Percentiles rank a stretch among this genome's conserved stretches.
Conservation (phyloP, 2,329 filamentous ascomycete genomes). For the Paramyrothecium roridum region DNA sequence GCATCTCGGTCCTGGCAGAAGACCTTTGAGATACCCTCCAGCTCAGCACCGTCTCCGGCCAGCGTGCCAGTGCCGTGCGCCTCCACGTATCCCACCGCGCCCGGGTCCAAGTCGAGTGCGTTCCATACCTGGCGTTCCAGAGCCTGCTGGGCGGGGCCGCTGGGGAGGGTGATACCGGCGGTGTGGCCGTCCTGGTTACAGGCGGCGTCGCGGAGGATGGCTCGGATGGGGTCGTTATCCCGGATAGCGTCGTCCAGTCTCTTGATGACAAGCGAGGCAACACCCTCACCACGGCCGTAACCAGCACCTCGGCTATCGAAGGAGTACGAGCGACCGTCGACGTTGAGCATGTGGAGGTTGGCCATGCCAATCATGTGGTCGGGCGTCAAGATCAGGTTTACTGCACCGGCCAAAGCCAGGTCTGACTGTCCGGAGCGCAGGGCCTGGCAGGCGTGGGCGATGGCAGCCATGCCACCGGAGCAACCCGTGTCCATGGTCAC, state of each 20-base stretch:
- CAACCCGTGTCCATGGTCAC: conserved; percentile 49
- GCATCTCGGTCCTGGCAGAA: not conserved
- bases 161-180: conserved; percentile 47
- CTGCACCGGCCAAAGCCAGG: conserved; percentile 40
- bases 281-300: conserved; percentile 58
- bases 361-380: not conserved
- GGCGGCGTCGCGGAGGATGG: conserved; percentile 24
- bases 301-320: conserved; percentile 30
- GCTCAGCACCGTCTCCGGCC: conserved; percentile 38
- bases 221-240: conserved; percentile 41
- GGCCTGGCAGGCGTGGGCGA: conserved; percentile 46
- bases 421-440: conserved; percentile 40
- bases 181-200: conserved; percentile 32
- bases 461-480: conserved; percentile 42
- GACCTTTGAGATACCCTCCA: conserved; percentile 5
- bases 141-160: conserved; percentile 31
- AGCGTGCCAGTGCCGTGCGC: conserved; percentile 50
- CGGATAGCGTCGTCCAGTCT: conserved; percentile 47
- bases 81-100: conserved; percentile 39
- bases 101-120: conserved; percentile 28
- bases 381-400: conserved; percentile 28
- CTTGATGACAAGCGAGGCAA: conserved; percentile 52
- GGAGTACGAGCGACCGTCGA: conserved; percentile 44
- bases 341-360: conserved; percentile 30
- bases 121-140: conserved; percentile 38